Evolutionary conservation across 768 basidiomycete species (phyloP).

Genomic region (Auricularia auricula-judae): DNA sequence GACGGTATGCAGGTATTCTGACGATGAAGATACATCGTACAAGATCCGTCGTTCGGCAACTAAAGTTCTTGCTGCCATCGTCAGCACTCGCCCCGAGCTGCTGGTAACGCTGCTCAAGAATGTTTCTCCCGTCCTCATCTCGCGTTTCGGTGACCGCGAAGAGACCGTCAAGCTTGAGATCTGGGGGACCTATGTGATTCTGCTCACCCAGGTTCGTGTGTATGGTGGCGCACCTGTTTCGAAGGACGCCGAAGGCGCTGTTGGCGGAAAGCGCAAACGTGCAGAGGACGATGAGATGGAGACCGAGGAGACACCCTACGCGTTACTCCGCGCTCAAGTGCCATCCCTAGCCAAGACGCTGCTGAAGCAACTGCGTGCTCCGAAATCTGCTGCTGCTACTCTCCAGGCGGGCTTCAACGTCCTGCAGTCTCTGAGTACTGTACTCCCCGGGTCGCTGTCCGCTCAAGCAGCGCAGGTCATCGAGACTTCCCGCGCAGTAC

Average conservation of each 20-base stretch:
- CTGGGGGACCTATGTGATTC: constrained; percentile 72
- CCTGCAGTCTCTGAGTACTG: constrained; percentile 60
- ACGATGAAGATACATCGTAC: constrained; percentile 97
- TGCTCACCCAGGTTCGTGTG: constrained; percentile 75
- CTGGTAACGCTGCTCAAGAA: constrained; percentile 68
- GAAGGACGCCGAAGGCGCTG: constrained; percentile 38
- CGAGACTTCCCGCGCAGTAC: constrained; percentile 48
- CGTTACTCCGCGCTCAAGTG: constrained; percentile 63
- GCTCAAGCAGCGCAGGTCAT: constrained; percentile 54
- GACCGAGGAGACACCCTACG: constrained; percentile 62
- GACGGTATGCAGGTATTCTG: constrained; percentile 59
- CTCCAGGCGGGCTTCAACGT: constrained; percentile 82
- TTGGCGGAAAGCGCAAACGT: constrained; percentile 62
- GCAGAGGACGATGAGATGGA: constrained; percentile 60
- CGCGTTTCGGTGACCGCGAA: constrained; percentile 89
- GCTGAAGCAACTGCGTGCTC: constrained; percentile 72
- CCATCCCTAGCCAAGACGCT: constrained; percentile 70
- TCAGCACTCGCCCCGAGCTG: constrained; percentile 85
- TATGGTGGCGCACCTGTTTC: constrained; percentile 57
- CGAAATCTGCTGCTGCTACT: constrained; percentile 65
- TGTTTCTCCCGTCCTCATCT: constrained; percentile 81
- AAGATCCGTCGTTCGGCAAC: constrained; percentile 92
- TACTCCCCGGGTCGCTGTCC: constrained; percentile 76
- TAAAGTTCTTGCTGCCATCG: constrained; percentile 74
- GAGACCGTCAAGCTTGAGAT: constrained; percentile 89